Evolutionary conservation across 352 stramenopile species (phyloP).

Genomic region (Aphanomyces stellatus): DNA sequence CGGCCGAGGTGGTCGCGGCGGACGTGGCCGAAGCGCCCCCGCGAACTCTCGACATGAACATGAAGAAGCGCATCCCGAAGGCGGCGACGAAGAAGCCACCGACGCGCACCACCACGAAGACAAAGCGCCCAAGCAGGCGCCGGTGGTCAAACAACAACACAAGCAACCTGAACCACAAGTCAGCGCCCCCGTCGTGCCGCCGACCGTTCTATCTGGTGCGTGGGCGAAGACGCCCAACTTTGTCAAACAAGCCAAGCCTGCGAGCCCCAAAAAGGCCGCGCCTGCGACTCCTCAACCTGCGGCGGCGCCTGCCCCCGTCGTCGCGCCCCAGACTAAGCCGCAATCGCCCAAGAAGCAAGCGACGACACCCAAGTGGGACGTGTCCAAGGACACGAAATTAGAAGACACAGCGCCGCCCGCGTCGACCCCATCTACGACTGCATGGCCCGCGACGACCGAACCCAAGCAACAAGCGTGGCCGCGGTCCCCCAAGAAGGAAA

Average conservation of each 20-base stretch:
- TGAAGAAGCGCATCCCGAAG: conserved; percentile 14
- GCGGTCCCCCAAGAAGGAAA: conserved; percentile 29
- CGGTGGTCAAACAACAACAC: neutral
- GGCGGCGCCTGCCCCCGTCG: neutral
- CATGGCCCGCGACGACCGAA: neutral
- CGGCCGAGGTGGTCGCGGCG: neutral
- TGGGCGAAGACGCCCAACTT: conserved; percentile 73
- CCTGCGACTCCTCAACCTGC: no score
- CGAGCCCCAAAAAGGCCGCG: conserved; percentile 40
- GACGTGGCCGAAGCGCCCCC: conserved; percentile 7
- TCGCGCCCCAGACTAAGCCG: neutral
- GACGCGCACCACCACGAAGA: neutral
- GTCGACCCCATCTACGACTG: neutral
- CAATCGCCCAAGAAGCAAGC: conserved; percentile 16
- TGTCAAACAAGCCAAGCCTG: conserved; percentile 24
- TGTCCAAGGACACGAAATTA: conserved; percentile 6
- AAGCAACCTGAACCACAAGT: conserved; percentile 13
- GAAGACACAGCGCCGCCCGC: conserved; percentile 10
- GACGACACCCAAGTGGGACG: conserved; percentile 6
- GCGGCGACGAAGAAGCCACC: conserved; percentile 30
- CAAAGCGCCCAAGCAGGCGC: neutral
- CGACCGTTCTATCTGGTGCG: conserved; percentile 50
- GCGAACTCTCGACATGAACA: conserved; percentile 13
- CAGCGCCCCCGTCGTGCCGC: conserved; percentile 33
- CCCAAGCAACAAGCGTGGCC: conserved; percentile 29